Evolutionary conservation across 2,329 filamentous ascomycete genomes (phyloP).

Genomic region (Capronia americana): DNA sequence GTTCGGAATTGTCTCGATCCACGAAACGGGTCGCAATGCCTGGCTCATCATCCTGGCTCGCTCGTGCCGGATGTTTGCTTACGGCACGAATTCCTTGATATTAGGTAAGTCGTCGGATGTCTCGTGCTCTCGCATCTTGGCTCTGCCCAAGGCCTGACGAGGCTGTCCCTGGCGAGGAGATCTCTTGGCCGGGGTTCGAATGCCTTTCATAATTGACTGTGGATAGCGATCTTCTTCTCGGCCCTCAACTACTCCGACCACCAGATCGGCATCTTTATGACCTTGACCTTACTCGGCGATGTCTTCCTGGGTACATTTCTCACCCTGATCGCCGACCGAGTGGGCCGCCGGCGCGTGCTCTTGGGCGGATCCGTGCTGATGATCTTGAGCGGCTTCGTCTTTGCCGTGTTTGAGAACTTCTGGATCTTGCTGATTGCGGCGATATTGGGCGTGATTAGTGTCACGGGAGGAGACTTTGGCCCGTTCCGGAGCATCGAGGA

Average conservation of each 20-base stretch:
- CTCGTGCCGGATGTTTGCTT: slow-evolving; percentile 41
- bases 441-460: slow-evolving; percentile 67
- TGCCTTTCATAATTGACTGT: neutral
- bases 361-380: slow-evolving; percentile 63
- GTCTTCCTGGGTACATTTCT: slow-evolving; percentile 64
- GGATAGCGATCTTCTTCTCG: slow-evolving; percentile 62
- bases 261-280: slow-evolving; percentile 69
- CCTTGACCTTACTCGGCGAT: slow-evolving; percentile 67
- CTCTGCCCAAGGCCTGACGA: neutral
- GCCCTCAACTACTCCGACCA: slow-evolving; percentile 59
- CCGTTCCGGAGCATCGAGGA: slow-evolving; percentile 69
- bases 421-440: slow-evolving; percentile 65
- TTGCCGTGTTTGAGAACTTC: slow-evolving; percentile 61
- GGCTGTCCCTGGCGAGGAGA: neutral
- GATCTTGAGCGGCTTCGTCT: slow-evolving; percentile 62
- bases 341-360: slow-evolving; percentile 63
- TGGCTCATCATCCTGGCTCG: slow-evolving; percentile 40
- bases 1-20: slow-evolving; percentile 39
- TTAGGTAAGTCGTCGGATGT: slow-evolving; percentile 31
- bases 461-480: slow-evolving; percentile 68
- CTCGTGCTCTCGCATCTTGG: slow-evolving; percentile 8
- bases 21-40: slow-evolving; percentile 39
- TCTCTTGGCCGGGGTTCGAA: neutral
- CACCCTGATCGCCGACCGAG: slow-evolving; percentile 63
- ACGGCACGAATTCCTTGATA: slow-evolving; percentile 41